Evolutionary conservation across 2,329 filamentous ascomycete genomes (phyloP), one percentile per base, ranked within the genome.

Genomic region (Penicillium freii): DNA sequence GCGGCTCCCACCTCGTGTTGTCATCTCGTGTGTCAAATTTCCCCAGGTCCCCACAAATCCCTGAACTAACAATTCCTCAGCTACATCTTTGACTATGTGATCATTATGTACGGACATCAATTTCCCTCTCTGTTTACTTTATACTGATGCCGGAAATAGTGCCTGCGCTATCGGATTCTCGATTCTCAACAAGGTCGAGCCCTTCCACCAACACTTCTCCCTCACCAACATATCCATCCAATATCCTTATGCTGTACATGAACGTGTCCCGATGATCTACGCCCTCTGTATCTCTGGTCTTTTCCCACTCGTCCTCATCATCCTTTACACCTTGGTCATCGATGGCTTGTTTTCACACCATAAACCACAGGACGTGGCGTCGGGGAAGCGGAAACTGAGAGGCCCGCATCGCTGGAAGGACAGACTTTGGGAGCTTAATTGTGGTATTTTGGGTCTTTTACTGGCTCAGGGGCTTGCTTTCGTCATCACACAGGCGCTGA

Each of bases 391-490:
- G 47, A 75, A 71, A 49, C 50, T 77, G 38, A 75, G 73, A 51
- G 74, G 78, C 0, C 80, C 75, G 51, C 83, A 84, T 65, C 74
- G 78, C 39, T 77, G 82, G 63, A 81, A 81, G 65, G 81, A 84
- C 62, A 75, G 83, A 21, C 66, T 85, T n/a, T 86, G 83, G 83
- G 82, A 86, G 69, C 72, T 85, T 65, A 86, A 86, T 64, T 85
- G 83, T 63, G 83, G 83, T 2, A 77, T 85, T 11, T 67, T 86
- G 27, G 83, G 83, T n/a, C 70, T 86, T 56, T 66, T 82, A 17
- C 69, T 85, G 40, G 78, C 81, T 33, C 80, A 83, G 55, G 80
- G 76, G 15, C 71, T 80, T n/a, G 79, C 81, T 0, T 85, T 85
- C 66, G 78, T 83, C 23, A 82, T 85, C 48, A 85, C 83, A 5